Evolutionary conservation across 768 basidiomycete species (phyloP), one percentile per base, ranked within the genome.

Genomic region (Leccinum truebloodii): DNA sequence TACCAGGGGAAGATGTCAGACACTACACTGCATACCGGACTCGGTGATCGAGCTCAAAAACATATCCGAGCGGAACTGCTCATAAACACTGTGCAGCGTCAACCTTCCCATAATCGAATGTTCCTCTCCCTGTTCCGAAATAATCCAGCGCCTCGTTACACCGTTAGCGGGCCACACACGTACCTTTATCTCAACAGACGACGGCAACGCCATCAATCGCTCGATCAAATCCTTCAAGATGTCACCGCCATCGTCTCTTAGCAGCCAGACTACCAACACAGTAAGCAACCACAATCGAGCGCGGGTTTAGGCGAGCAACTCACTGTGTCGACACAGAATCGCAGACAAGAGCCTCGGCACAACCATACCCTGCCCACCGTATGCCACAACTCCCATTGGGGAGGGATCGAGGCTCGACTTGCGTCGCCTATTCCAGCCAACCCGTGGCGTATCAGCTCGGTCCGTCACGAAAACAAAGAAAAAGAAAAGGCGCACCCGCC

Each of bases 1-100:
- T 8, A 12, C 16, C 44, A 4, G 3, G 18, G 6, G 9, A 55
- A 51, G 30, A 59, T 48, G 46, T 52, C 52, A 22, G 37, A n/a
- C 39, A 50, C 26, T 10, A 59, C 37, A 28, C 48, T 16, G 76
- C 92, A 37, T 67, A 96, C 95, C 88, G 1, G 96, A 96, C 71
- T 98, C 96, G 0, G 89, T 83, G 24, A 98, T 77, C 18, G 95
- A 95, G 68, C 89, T 94, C 59, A 97, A 78, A 71, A 95, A 91
- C 78, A 97, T 90, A 70, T 98, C 95, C 0, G 85, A 81, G 34
- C 85, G 84, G 78, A 96, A 93, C 7, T 86, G 86, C 39, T 82
- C 81, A 65, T 95, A 87, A 1, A 89, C 90, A 28, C 87, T 83
- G 55, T 91, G 86, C 30, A 98, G 75, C 1, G 86, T 87, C n/a